A percentile compares a stretch with the other conserved stretches of the same genome.
These are phyloP conservation scores for Thelonectria olida DNA, from an alignment of 2,329 filamentous ascomycete genomes.

Conservation along the genomic window DNA sequence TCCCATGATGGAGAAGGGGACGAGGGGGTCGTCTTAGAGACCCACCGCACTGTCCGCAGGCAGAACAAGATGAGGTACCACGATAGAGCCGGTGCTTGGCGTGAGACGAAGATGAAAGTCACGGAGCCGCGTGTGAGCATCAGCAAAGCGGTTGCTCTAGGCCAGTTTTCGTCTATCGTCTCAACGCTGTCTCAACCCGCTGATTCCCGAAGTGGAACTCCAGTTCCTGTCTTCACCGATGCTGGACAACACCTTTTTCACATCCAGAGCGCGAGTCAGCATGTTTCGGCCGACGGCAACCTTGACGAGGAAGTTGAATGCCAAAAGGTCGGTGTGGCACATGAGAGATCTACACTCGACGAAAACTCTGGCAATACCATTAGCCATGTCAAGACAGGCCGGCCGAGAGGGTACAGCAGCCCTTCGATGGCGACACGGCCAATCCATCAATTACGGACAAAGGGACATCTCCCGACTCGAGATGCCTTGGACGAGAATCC, in stretches of 20 bases:
- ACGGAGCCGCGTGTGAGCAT: slow-evolving; percentile 28
- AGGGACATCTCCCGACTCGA: background rate
- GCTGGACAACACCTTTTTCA: slow-evolving; percentile 11
- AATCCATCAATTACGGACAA: background rate
- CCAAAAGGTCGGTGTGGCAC: background rate
- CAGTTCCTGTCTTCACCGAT: slow-evolving; percentile 8
- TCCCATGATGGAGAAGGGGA: background rate
- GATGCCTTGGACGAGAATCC: slow-evolving; percentile 27
- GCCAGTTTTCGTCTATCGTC: slow-evolving; percentile 23
- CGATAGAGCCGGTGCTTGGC: slow-evolving; percentile 28
- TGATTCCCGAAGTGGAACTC: background rate
- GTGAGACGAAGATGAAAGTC: slow-evolving; percentile 20
- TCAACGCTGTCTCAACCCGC: slow-evolving; percentile 7
- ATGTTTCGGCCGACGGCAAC: background rate
- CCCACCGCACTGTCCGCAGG: slow-evolving; percentile 14
- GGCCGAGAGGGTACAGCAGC: background rate
- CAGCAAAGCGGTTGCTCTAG: slow-evolving; percentile 22
- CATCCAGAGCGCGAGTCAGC: slow-evolving; percentile 3
- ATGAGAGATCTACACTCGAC: background rate
- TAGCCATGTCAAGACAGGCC: background rate
- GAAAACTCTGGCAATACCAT: background rate
- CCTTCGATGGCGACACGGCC: background rate
- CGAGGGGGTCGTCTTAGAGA: too few relatives aligned
- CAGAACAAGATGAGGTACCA: slow-evolving; percentile 9
- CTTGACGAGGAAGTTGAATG: background rate